phyloP scores from a whole-genome alignment of 805 yeast genomes.

The Pichia exigua region DNA sequence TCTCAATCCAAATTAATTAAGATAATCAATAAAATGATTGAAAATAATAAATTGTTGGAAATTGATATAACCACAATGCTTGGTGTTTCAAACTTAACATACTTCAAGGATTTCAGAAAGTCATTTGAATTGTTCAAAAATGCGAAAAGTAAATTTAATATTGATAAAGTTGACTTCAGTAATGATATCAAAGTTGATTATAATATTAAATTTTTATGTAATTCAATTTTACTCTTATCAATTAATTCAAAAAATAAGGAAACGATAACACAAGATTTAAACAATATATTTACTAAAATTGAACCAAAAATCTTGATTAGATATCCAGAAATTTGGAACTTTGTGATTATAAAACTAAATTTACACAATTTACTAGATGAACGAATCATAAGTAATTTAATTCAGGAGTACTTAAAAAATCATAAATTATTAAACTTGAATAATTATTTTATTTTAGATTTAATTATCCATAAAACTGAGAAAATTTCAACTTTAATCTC shows the following conservation, averaged over 20 bases:
- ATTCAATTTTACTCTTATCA: constrained; percentile 21
- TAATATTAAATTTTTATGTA: constrained; percentile 24
- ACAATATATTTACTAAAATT: constrained; percentile 12
- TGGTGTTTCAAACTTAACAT: constrained; percentile 25
- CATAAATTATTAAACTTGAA: constrained; percentile 1
- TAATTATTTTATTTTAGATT: constrained; percentile 18
- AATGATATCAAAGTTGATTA: constrained; percentile 18
- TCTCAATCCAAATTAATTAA: constrained; percentile 22
- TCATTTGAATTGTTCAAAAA: constrained; percentile 20
- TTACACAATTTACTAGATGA: constrained; percentile 15
- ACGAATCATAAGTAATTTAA: constrained; percentile 11
- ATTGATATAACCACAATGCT: constrained; percentile 22
- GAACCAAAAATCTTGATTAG: constrained; percentile 14
- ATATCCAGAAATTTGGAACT: constrained; percentile 28
- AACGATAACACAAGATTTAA: constrained; percentile 14
- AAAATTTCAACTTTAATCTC: constrained; percentile 9
- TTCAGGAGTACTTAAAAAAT: constrained; percentile 15
- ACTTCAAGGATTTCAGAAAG: constrained; percentile 17
- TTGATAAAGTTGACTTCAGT: not conserved
- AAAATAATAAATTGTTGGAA: constrained; percentile 11
- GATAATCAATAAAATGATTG: constrained; percentile 16
- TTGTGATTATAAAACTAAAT: constrained; percentile 21
- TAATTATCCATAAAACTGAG: constrained; percentile 16
- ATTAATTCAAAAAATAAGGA: constrained; percentile 11
- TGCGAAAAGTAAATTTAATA: constrained; percentile 24